Percentiles rank a stretch among this genome's conserved stretches.
These are phyloP conservation scores for Venturiaceae sp. DNA, from an alignment of 2,329 filamentous ascomycete genomes.

Conservation along the genomic window DNA sequence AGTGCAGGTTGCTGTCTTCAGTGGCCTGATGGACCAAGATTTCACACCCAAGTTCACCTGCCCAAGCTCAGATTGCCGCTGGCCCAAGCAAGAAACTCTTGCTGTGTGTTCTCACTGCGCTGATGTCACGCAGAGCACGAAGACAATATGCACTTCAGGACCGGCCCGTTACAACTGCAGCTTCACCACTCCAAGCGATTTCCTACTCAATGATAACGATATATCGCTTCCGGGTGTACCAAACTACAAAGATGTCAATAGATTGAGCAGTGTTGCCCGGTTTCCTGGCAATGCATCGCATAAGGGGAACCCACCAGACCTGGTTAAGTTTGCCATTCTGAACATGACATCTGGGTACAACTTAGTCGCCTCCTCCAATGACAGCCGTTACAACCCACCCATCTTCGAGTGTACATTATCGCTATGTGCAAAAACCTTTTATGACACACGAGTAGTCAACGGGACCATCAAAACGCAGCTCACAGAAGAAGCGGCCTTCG, in stretches of 20 bases:
- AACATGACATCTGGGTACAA: too few species aligned
- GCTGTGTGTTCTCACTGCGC: not conserved
- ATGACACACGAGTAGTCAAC: not conserved
- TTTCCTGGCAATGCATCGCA: not conserved
- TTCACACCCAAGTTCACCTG: not conserved
- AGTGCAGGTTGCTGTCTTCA: not conserved
- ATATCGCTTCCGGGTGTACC: too few species aligned
- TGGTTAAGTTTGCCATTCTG: not conserved
- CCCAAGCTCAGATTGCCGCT: not conserved
- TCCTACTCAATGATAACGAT: too few species aligned
- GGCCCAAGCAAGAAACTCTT: not conserved
- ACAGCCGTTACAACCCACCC: not conserved
- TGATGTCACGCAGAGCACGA: not conserved
- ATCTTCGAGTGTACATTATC: not conserved
- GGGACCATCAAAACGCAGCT: not conserved
- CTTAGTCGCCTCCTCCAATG: too few species aligned
- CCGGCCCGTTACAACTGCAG: not conserved
- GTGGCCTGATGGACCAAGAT: not conserved
- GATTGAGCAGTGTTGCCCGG: not conserved
- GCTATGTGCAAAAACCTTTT: not conserved
- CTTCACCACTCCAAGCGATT: not conserved
- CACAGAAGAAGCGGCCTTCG: not conserved
- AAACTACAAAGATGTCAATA: not conserved
- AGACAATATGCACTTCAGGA: not conserved
- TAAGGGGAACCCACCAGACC: not conserved